These are phyloP conservation scores for Cornus kousa DNA, from an alignment of 148 eudicot genomes.

Conservation along the genomic window DNA sequence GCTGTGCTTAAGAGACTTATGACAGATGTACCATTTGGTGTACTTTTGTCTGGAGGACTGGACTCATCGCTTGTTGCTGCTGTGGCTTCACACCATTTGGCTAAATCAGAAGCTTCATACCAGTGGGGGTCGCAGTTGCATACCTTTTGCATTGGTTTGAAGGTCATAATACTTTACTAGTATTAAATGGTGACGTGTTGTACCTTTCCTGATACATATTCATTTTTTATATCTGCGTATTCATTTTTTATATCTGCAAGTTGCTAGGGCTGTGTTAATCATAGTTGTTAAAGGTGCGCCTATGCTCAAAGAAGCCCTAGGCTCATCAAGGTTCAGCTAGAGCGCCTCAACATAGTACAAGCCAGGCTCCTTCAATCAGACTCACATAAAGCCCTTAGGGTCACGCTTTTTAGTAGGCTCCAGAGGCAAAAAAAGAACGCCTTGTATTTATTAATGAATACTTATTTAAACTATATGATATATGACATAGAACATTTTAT, in stretches of 20 bases:
- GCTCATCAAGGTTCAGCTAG: no score
- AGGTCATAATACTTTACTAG: conserved; percentile 40
- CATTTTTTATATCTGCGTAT: no score
- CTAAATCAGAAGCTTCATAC: conserved; percentile 60
- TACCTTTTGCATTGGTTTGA: conserved; percentile 85
- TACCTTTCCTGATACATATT: not conserved
- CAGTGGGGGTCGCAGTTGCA: conserved; percentile 94
- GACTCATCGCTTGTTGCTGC: conserved; percentile 98
- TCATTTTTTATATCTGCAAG: not conserved
- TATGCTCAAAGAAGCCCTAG: no score
- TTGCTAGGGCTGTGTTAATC: not conserved
- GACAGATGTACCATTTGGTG: conserved; percentile 98
- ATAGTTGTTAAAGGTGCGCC: no score
- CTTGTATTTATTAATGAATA: no score
- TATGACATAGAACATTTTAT: no score
- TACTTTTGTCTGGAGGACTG: conserved; percentile 85
- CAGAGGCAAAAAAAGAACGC: no score
- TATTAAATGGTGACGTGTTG: not conserved
- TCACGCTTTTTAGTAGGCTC: no score
- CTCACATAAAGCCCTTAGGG: no score
- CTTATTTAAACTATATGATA: no score
- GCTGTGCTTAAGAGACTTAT: conserved; percentile 87
- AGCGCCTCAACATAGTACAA: no score
- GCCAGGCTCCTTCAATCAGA: no score
- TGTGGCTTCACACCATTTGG: conserved; percentile 80